Base-by-base conservation (phyloP, 1,284 basidiomycete genomes). In the Malassezia restricta region DNA sequence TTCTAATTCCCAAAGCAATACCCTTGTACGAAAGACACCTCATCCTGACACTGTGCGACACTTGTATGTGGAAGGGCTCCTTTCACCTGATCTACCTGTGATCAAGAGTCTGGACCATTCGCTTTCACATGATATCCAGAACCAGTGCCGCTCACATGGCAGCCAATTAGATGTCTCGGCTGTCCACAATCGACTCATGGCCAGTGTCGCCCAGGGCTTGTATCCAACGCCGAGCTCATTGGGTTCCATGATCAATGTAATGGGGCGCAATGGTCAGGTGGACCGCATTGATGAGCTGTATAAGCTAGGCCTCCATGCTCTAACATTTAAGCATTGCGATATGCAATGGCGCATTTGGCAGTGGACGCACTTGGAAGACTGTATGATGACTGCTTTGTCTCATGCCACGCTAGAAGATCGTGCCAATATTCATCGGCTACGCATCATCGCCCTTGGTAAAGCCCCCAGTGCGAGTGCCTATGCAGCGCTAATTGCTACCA, bases 231-330 rank as follows among this genome's bases (percentile, higher is more conserved):
- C 66, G 8, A 51, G 62, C 42, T 61, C 61, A 29, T 40, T 71
- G 27, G 61, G 56, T 3, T 49, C 51, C 24, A 50, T 73, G 20
- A 63, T 73, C 24, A 59, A 57, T 40, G 57, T 59, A 9, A 63
- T 61, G 35, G 70, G 65, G 31, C 61, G 74, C 74, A 14, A 77
- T 83, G 5, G 74, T 87, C 12, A 74, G 76, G 4, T 71, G 67
- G 20, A 65, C 78, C 49, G 76, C 76, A 64, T 63, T 70, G 49
- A 76, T 78, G 63, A 80, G 80, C 64, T 74, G 73, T 6, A 76
- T 70, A 73, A 80, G 79, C 72, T 78, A 77, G 33, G 74, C 46
- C 53, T 53, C 61, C 57, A 62, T 24, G 57, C 66, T 14, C 44
- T 64, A 27, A 57, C 59, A 35, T 60, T 58, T 11, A 49, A 62